Base-by-base conservation (phyloP, 176 grass and related monocot species). In the Thalia dealbata region DNA sequence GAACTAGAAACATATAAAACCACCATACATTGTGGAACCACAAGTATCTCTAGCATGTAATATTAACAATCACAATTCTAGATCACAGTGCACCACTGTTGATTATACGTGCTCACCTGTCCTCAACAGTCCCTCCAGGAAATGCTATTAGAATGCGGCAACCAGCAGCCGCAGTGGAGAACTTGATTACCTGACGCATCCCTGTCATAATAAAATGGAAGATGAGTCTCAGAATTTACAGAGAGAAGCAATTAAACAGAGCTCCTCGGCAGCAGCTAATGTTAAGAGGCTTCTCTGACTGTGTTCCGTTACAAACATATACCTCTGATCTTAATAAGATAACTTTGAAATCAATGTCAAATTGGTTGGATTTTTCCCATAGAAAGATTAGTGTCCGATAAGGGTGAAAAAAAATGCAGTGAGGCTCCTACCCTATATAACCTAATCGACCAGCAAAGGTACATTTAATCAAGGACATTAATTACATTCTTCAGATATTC, bases 311-410 rank as follows among this genome's bases (percentile, higher is more conserved):
- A 63, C 28, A 26, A 63, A 4, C 61, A 63, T n/a, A 14, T 16
- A 58, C 61, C 61, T 63, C 25, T 28, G 61, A 2, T n/a, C 10
- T 52, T 64, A 64, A 29, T 11, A 64, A 64, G 61, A 35, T 35
- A 30, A 30, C 25, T 64, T 64, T 30, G 22, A 64, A 64, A 64
- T 64, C 67, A 72, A 72, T 72, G 70, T 54, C 70, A 52, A 72
- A 29, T 72, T 72, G 70, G 30, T 54, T 21, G 70, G 46, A 72
- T 29, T 29, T 29, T 29, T 15, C 51, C 5, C 19, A 27, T 52
- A 72, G 70, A 72, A 32, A 52, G 70, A 72, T 72, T 72, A 72
- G 45, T 72, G 25, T 72, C 29, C 14, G 24, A 24, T 72, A 72
- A 72, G 48, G 45, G 24, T 28, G 32, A 29, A 15, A 72, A 15